Evolutionary conservation across 495 filamentous ascomycete genomes (phyloP).

Genomic region (Penicillium coprophilum): DNA sequence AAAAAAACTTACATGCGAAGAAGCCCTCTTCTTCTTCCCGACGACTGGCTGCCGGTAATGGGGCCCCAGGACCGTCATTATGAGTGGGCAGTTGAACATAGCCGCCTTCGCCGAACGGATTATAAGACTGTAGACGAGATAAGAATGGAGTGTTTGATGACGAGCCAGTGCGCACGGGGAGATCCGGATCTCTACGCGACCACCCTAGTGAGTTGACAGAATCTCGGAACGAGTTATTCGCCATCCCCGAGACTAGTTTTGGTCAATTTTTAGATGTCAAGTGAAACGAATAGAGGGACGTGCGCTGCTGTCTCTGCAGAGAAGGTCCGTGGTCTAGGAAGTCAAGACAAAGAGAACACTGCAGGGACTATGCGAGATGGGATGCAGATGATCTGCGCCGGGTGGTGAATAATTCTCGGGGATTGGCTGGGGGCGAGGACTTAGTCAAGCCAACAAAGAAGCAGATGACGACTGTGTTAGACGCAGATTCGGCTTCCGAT

Average conservation of each 20-base stretch:
- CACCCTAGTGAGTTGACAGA: slow-evolving; percentile 94
- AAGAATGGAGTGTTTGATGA: slow-evolving; percentile 67
- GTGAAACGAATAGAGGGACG: slow-evolving; percentile 16
- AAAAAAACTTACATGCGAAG: slow-evolving; percentile 82
- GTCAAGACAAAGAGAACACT: slow-evolving; percentile 32
- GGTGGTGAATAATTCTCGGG: slow-evolving; percentile 22
- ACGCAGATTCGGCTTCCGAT: slow-evolving; percentile 33
- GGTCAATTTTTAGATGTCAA: slow-evolving; percentile 14
- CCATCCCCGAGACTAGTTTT: slow-evolving; percentile 59
- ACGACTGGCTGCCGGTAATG: slow-evolving; percentile 78
- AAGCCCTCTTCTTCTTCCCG: slow-evolving; percentile 93
- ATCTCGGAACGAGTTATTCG: slow-evolving; percentile 84
- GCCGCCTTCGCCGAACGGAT: slow-evolving; percentile 84
- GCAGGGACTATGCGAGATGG: slow-evolving; percentile 51
- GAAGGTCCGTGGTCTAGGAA: slow-evolving; percentile 24
- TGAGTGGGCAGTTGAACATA: slow-evolving; percentile 89
- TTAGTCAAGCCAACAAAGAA: slow-evolving; percentile 27
- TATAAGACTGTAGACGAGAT: slow-evolving; percentile 78
- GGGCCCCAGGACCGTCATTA: slow-evolving; percentile 75
- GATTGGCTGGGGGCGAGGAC: slow-evolving; percentile 34
- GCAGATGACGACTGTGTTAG: slow-evolving; percentile 43
- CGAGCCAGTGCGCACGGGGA: slow-evolving; percentile 76
- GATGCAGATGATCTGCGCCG: slow-evolving; percentile 59
- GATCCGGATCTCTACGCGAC: slow-evolving; percentile 80
- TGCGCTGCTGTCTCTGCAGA: slow-evolving; percentile 29